A percentile compares a stretch with the other conserved stretches of the same genome.
Conservation (phyloP, 129 eudicot species). For the Calendula officinalis region DNA sequence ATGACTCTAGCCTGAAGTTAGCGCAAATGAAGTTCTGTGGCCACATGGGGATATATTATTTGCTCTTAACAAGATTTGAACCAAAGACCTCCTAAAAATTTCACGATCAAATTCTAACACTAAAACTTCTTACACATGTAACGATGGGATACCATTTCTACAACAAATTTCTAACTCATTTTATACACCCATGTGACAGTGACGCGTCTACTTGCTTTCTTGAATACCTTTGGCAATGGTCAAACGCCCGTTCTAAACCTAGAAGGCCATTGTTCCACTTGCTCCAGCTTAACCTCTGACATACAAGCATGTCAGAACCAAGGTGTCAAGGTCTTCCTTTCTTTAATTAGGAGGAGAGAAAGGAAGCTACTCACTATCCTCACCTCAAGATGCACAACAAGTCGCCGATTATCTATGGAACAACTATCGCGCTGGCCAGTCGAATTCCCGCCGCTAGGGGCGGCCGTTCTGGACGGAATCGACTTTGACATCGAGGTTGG, state of each 20-base stretch:
- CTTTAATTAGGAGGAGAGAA: slow-evolving; percentile 55
- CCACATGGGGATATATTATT: too few relatives aligned
- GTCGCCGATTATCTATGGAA: slow-evolving; percentile 56
- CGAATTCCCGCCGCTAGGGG: slow-evolving; percentile 48
- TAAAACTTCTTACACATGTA: too few relatives aligned
- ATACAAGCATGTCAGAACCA: slow-evolving; percentile 48
- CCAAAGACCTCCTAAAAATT: not conserved
- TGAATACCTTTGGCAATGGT: slow-evolving; percentile 49
- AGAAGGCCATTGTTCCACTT: slow-evolving; percentile 64
- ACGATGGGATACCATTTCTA: too few relatives aligned
- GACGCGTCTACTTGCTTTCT: too few relatives aligned
- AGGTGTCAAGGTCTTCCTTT: slow-evolving; percentile 58
- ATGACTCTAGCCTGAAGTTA: too few relatives aligned
- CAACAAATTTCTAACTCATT: too few relatives aligned
- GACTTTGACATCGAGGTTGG: slow-evolving; percentile 69
- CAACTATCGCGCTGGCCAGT: slow-evolving; percentile 53
- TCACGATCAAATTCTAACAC: too few relatives aligned
- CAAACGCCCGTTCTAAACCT: slow-evolving; percentile 55
- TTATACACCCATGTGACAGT: too few relatives aligned
- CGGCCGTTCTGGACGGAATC: slow-evolving; percentile 64
- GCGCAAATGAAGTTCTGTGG: too few relatives aligned
- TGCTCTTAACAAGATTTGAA: not conserved
- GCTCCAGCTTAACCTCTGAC: slow-evolving; percentile 36
- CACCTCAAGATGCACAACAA: slow-evolving; percentile 55
- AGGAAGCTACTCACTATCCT: slow-evolving; percentile 49